Conservation (phyloP, 495 filamentous ascomycete genomes). For the Aspergillus leporis region DNA sequence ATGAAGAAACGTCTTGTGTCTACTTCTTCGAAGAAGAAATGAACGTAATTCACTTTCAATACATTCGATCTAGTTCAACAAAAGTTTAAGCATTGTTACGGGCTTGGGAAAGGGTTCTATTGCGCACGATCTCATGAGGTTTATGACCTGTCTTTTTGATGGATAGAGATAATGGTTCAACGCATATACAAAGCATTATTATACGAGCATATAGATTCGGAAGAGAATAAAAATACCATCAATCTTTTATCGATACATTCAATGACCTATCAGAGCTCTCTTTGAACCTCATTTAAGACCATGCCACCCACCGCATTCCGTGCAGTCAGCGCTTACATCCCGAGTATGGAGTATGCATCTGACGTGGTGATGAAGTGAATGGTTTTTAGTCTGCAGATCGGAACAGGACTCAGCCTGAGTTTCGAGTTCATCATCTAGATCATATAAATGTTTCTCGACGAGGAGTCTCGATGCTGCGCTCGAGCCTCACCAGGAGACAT, state of each 20-base stretch:
- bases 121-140: slow-evolving; percentile 20
- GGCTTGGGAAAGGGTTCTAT: slow-evolving; percentile 6
- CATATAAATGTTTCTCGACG: neutral
- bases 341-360: slow-evolving; percentile 37
- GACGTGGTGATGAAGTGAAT: slow-evolving; percentile 4
- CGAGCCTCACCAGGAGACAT: neutral
- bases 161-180: slow-evolving; percentile 13
- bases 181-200: slow-evolving; percentile 10
- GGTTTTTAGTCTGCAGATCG: slow-evolving; percentile 17
- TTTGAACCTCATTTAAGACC: slow-evolving; percentile 42
- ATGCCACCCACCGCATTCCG: slow-evolving; percentile 10
- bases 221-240: neutral
- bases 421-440: slow-evolving; percentile 37
- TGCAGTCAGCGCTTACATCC: slow-evolving; percentile 35
- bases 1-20: slow-evolving; percentile 69
- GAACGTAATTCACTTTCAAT: slow-evolving; percentile 4
- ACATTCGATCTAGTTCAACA: neutral
- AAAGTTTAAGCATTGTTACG: slow-evolving; percentile 1
- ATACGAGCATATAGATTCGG: slow-evolving; percentile 14
- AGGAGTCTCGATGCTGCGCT: neutral
- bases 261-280: slow-evolving; percentile 50
- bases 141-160: slow-evolving; percentile 15
- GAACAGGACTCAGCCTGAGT: slow-evolving; percentile 25
- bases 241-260: neutral
- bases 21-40: slow-evolving; percentile 49